phyloP scores from a whole-genome alignment of 2,329 filamentous ascomycete species.

The Trematosphaeria pertusa region DNA sequence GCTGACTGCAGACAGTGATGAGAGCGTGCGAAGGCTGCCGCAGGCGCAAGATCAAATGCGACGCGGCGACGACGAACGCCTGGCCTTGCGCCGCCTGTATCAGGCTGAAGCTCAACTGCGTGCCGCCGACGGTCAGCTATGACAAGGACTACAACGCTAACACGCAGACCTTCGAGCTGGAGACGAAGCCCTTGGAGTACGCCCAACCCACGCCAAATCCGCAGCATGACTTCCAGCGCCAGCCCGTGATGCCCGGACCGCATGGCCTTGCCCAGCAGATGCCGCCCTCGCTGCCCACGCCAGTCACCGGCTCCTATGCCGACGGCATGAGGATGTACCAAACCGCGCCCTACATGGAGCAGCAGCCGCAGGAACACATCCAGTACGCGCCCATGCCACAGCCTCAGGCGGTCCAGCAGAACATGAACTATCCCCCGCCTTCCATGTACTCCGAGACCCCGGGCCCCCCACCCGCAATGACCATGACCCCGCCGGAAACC shows the following conservation, averaged over 20 bases:
- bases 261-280: slow-evolving; percentile 40
- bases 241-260: slow-evolving; percentile 30
- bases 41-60: slow-evolving; percentile 96
- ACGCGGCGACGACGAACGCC: slow-evolving; percentile 94
- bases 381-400: slow-evolving; percentile 47
- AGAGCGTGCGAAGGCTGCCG: slow-evolving; percentile 95
- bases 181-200: slow-evolving; percentile 49
- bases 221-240: slow-evolving; percentile 51
- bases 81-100: slow-evolving; percentile 97
- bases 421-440: slow-evolving; percentile 42
- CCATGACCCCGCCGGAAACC: slow-evolving; percentile 57
- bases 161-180: slow-evolving; percentile 51
- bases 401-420: slow-evolving; percentile 39
- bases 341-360: slow-evolving; percentile 43
- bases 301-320: slow-evolving; percentile 36
- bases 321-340: slow-evolving; percentile 44
- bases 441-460: slow-evolving; percentile 42
- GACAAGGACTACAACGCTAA: slow-evolving; percentile 63
- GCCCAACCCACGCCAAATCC: slow-evolving; percentile 43
- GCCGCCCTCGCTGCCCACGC: slow-evolving; percentile 33
- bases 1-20: slow-evolving; percentile 71
- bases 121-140: slow-evolving; percentile 83
- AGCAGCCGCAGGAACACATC: slow-evolving; percentile 41
- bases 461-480: slow-evolving; percentile 30
- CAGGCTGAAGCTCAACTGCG: slow-evolving; percentile 88